Percentiles rank a stretch among this genome's conserved stretches.
Conservation (phyloP, 768 basidiomycete genomes). For the Leucogyrophana mollusca region DNA sequence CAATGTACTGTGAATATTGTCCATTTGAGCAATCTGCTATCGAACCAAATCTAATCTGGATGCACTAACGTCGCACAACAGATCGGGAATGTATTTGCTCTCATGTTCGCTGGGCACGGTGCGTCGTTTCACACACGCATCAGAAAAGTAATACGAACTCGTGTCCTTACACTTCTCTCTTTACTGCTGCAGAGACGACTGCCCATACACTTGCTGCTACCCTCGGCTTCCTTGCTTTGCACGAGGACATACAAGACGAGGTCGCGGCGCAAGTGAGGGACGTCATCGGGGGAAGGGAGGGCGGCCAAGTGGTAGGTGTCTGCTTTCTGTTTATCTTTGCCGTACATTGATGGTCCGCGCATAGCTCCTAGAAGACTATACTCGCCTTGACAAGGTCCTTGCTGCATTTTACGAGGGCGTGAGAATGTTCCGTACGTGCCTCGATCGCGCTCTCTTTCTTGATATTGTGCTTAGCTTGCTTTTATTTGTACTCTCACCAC, state of each 20-base stretch:
- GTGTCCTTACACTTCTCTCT: no score
- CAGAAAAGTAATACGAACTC: no score
- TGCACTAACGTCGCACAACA: constrained; percentile 14
- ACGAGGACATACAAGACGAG: constrained; percentile 30
- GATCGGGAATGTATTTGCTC: constrained; percentile 53
- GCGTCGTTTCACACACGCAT: constrained; percentile 4
- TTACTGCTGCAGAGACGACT: constrained; percentile 31
- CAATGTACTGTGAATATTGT: no score
- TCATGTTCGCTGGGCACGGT: constrained; percentile 63
- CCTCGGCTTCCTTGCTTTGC: constrained; percentile 27
- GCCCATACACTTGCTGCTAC: constrained; percentile 31
- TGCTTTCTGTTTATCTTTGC: background rate
- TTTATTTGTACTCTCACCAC: background rate
- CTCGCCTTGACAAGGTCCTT: constrained; percentile 27
- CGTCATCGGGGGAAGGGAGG: constrained; percentile 19
- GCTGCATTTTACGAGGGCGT: constrained; percentile 29
- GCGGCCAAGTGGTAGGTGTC: constrained; percentile 13
- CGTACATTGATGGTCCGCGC: background rate
- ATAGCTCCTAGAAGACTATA: constrained; percentile 22
- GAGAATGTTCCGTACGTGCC: constrained; percentile 32
- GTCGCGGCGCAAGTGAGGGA: constrained; percentile 27
- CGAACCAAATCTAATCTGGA: background rate
- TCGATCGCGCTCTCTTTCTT: background rate
- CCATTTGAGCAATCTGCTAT: no score
- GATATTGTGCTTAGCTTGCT: background rate